A percentile compares a stretch with the other conserved stretches of the same genome.
Evolutionary conservation across 805 yeast species (phyloP).

Genomic region (Schizosaccharomyces osmophilus): DNA sequence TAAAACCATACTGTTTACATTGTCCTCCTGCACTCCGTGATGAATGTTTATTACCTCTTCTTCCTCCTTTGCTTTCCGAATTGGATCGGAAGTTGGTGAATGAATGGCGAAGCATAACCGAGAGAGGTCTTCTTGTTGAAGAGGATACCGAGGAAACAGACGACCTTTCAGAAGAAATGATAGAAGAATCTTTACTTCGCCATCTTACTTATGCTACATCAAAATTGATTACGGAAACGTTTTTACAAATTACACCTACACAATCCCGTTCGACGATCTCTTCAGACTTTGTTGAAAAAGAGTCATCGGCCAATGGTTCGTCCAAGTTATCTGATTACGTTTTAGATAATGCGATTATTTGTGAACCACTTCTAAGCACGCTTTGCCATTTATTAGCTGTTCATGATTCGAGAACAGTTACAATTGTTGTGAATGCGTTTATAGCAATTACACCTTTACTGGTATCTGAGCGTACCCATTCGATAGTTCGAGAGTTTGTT

Average conservation of each 20-base stretch:
- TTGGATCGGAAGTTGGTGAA: constrained; percentile 49
- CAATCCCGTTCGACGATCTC: constrained; percentile 4
- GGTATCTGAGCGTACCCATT: not conserved
- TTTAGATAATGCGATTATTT: not conserved
- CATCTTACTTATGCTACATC: constrained; percentile 84
- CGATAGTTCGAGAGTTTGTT: not conserved
- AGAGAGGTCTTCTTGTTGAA: constrained; percentile 23
- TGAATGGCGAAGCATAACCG: constrained; percentile 32
- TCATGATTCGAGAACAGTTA: not conserved
- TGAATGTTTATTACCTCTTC: constrained; percentile 46
- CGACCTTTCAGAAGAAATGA: constrained; percentile 85
- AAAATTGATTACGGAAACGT: constrained; percentile 56
- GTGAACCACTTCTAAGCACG: not conserved
- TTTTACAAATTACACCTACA: constrained; percentile 39
- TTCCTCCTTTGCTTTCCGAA: constrained; percentile 52
- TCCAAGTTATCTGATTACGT: not conserved
- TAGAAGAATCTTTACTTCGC: constrained; percentile 83
- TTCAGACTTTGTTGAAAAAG: not conserved
- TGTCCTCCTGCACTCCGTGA: constrained; percentile 55
- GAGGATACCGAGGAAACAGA: constrained; percentile 16
- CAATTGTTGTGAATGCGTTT: not conserved
- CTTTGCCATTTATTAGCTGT: not conserved
- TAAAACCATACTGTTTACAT: constrained; percentile 63
- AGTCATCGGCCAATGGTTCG: not conserved
- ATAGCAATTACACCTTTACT: not conserved